Percentiles rank a stretch among this genome's conserved stretches.
Conservation (phyloP, 1,284 basidiomycete genomes). For the Fomitopsis pinicola region DNA sequence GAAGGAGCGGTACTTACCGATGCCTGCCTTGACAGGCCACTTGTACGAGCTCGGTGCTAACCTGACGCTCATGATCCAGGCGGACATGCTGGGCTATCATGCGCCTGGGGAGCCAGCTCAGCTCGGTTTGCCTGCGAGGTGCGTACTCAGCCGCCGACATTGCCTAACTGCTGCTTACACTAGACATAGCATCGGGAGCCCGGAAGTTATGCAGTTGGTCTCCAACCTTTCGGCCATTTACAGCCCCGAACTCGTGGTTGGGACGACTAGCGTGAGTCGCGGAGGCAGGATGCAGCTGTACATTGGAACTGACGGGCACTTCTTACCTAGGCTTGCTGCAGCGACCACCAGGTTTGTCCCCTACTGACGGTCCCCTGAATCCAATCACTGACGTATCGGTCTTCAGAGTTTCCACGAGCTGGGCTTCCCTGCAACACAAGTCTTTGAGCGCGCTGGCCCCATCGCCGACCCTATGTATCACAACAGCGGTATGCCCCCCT, state of each 20-base stretch:
- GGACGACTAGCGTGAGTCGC: constrained; percentile 54
- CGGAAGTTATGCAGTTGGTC: constrained; percentile 72
- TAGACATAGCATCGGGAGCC: constrained; percentile 65
- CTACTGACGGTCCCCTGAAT: too few relatives aligned
- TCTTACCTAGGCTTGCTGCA: constrained; percentile 69
- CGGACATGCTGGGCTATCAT: constrained; percentile 86
- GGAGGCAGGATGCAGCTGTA: neutral
- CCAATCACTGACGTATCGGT: neutral
- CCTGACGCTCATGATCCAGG: constrained; percentile 80
- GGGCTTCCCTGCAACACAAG: constrained; percentile 79
- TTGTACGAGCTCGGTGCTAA: constrained; percentile 55
- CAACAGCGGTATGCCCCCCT: constrained; percentile 54
- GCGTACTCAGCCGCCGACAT: constrained; percentile 16
- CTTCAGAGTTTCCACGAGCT: constrained; percentile 72
- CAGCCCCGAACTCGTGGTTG: constrained; percentile 78
- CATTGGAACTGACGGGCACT: neutral
- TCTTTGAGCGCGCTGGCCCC: constrained; percentile 79
- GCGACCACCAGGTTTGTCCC: constrained; percentile 67
- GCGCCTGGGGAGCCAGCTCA: constrained; percentile 71
- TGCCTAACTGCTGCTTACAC: neutral
- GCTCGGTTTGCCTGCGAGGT: constrained; percentile 70
- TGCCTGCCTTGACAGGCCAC: constrained; percentile 37
- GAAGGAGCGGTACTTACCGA: neutral
- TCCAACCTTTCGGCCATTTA: constrained; percentile 72
- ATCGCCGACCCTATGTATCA: constrained; percentile 86